phyloP scores from a whole-genome alignment of 1,284 basidiomycete species.

The Cystobasidium sp. region DNA sequence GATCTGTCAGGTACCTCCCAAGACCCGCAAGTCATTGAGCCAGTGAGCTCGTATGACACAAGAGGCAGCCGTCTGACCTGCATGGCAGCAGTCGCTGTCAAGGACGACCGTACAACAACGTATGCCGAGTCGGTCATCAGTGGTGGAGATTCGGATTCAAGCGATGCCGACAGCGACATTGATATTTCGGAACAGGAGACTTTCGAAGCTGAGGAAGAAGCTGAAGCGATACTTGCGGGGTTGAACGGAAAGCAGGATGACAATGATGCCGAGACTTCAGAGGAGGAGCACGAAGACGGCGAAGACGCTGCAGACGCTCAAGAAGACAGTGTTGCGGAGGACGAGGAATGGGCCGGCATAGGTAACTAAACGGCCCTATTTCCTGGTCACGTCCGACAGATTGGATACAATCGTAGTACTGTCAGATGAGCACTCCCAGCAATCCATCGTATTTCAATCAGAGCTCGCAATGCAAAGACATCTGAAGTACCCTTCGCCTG shows the following conservation, averaged over 20 bases:
- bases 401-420: no score
- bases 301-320: constrained; percentile 14
- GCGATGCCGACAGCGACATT: constrained; percentile 59
- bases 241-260: constrained; percentile 38
- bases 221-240: not conserved
- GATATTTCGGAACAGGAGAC: constrained; percentile 44
- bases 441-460: no score
- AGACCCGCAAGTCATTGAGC: constrained; percentile 60
- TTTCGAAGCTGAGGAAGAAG: constrained; percentile 54
- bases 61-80: constrained; percentile 83
- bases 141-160: constrained; percentile 19
- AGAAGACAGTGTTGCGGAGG: constrained; percentile 6
- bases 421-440: no score
- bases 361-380: not conserved
- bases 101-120: constrained; percentile 35
- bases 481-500: no score
- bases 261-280: constrained; percentile 44
- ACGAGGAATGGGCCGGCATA: constrained; percentile 34
- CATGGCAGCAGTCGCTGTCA: constrained; percentile 59
- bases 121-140: constrained; percentile 62
- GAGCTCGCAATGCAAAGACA: no score
- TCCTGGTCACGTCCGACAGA: no score
- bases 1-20: constrained; percentile 52
- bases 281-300: constrained; percentile 51
- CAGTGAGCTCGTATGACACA: constrained; percentile 74